Conservation (phyloP, 2,329 filamentous ascomycete genomes). For the Ceratocystis lukuohia region DNA sequence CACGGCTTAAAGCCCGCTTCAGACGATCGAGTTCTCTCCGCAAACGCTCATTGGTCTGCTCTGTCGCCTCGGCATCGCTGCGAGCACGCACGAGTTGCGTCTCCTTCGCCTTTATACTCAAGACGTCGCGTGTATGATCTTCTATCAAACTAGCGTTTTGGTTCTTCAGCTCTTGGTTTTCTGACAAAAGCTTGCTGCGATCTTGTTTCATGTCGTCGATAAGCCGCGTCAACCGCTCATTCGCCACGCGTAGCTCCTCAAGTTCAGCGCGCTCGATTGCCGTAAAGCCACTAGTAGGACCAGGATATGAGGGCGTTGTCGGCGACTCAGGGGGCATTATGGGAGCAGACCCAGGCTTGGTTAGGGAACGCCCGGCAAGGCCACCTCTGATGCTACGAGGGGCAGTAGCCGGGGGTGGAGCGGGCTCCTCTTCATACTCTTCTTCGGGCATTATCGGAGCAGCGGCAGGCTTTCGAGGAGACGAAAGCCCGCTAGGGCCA, state of each 20-base stretch:
- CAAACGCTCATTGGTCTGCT: constrained; percentile 72
- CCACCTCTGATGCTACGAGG: constrained; percentile 59
- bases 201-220: constrained; percentile 74
- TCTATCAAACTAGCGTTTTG: constrained; percentile 95
- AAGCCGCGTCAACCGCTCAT: constrained; percentile 61
- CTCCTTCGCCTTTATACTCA: constrained; percentile 97
- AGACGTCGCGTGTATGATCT: constrained; percentile 85
- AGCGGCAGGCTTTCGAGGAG: constrained; percentile 39
- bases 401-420: constrained; percentile 47
- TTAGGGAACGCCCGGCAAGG: constrained; percentile 71
- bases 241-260: constrained; percentile 72
- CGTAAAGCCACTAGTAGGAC: constrained; percentile 40
- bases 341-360: constrained; percentile 51
- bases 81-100: constrained; percentile 87
- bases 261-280: constrained; percentile 83
- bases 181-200: constrained; percentile 65
- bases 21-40: constrained; percentile 81
- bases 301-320: constrained; percentile 40
- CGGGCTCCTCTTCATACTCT: constrained; percentile 35
- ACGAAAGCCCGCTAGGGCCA: constrained; percentile 35
- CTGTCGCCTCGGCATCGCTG: constrained; percentile 77
- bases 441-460: constrained; percentile 44
- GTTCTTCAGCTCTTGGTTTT: constrained; percentile 88
- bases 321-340: constrained; percentile 38
- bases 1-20: constrained; percentile 66